Evolutionary conservation across 495 filamentous ascomycete genomes (phyloP), one percentile per base, ranked within the genome.

Genomic region (Penicillium psychrofluorescens): DNA sequence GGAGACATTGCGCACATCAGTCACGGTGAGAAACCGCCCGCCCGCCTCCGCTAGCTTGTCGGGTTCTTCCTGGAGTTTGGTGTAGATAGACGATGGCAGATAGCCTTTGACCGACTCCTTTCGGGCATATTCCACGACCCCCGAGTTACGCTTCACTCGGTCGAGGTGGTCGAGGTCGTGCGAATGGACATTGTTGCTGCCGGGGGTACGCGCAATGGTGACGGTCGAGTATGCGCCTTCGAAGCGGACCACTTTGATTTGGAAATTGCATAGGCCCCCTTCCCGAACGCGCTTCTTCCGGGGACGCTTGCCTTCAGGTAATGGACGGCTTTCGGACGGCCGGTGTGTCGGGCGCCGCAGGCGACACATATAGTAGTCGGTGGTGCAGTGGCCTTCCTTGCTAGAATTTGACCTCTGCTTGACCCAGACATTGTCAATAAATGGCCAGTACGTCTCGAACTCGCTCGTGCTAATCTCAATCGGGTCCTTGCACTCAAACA

Each of bases 351-450:
- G 63, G 33, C 66, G 63, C 45, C 72, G 67, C 49, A 76, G 44
- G 29, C 72, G 68, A 48, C 72, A 76, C 62, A 71, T 71, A 32
- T 74, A 76, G 46, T 75, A 76, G 40, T 76, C 72, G 7, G 72
- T 74, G 3, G 64, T 71, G 42, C 64, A 70, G 40, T 68, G 67
- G 10, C 71, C 71, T 41, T 69, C 71, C 47, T 70, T 72, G 50
- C 70, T 73, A 6, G 71, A 63, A 40, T 72, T 70, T 11, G 70
- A 68, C 44, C 71, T 68, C 41, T 77, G 72, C 38, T 74, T 70
- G 4, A 74, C 68, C 72, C 71, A 77, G 11, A 75, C 70, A 51
- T 77, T 77, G 41, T 75, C 72, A 27, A 77, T 70, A 38, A 74
- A 77, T 3, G 72, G 73, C 72, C 72, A 77, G 48, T 77, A 75